Evolutionary conservation across 108 stramenopile species (phyloP).

Genomic region (Seminavis robusta): DNA sequence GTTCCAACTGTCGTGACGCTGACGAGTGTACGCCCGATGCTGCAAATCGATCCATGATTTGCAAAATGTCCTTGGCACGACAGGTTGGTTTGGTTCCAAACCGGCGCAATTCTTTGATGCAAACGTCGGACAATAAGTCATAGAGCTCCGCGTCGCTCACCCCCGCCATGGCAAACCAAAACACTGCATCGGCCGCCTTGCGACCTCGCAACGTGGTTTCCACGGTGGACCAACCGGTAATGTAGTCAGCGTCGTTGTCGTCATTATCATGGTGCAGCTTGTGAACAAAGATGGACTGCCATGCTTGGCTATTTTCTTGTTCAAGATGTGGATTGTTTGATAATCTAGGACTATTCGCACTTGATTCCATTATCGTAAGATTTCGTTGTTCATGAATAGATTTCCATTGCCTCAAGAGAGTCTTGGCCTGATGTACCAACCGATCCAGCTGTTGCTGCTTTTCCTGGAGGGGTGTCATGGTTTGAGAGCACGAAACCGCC

Average conservation of each 20-base stretch:
- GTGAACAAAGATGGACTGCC: too few relatives aligned
- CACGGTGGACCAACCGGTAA: background rate
- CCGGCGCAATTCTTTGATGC: slow-evolving; percentile 44
- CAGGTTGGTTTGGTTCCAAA: slow-evolving; percentile 59
- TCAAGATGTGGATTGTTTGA: background rate
- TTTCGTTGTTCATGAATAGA: background rate
- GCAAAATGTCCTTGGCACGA: slow-evolving; percentile 56
- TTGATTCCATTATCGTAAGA: background rate
- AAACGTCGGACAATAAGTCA: slow-evolving; percentile 37
- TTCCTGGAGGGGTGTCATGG: slow-evolving; percentile 3
- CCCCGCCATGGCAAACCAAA: slow-evolving; percentile 80
- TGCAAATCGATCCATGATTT: slow-evolving; percentile 59
- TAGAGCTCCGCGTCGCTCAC: slow-evolving; percentile 25
- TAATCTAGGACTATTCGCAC: background rate
- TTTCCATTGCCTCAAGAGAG: background rate
- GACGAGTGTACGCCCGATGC: slow-evolving; percentile 55
- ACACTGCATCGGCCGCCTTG: slow-evolving; percentile 77
- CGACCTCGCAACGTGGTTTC: slow-evolving; percentile 52
- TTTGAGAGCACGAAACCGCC: slow-evolving; percentile 34
- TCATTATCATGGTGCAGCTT: background rate
- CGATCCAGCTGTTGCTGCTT: background rate
- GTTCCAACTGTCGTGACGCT: slow-evolving; percentile 1
- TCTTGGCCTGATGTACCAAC: slow-evolving; percentile 2
- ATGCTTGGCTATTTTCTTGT: background rate
- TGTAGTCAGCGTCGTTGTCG: background rate